phyloP scores from a whole-genome alignment of 805 yeast genomes.

The Sugiyamaella marilandica region DNA sequence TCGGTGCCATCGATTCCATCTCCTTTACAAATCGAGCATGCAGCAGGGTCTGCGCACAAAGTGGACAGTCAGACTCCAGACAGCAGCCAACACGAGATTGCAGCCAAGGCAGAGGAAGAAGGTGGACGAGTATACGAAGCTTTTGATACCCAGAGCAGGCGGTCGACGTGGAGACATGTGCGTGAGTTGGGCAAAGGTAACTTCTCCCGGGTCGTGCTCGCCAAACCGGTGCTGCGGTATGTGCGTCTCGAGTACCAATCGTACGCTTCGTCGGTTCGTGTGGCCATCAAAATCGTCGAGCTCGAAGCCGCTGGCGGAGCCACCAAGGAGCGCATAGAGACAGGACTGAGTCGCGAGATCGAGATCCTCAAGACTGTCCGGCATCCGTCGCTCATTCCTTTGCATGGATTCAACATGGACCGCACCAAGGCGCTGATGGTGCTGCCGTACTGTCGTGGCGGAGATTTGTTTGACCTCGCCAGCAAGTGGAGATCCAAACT shows the following conservation, averaged over 20 bases:
- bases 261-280: conserved; percentile 29
- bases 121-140: conserved; percentile 26
- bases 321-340: conserved; percentile 50
- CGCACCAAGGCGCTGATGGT: conserved; percentile 45
- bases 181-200: conserved; percentile 37
- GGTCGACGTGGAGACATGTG: conserved; percentile 31
- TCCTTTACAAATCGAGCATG: not conserved
- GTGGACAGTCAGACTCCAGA: not conserved
- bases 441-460: conserved; percentile 76
- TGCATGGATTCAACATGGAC: conserved; percentile 41
- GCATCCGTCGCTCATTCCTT: conserved; percentile 67
- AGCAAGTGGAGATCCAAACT: conserved; percentile 41
- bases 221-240: conserved; percentile 25
- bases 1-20: not conserved
- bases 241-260: conserved; percentile 29
- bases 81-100: not conserved
- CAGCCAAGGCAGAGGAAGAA: not conserved
- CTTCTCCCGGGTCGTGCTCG: conserved; percentile 38
- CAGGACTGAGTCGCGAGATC: conserved; percentile 67
- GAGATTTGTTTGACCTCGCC: conserved; percentile 71
- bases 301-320: conserved; percentile 40
- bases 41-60: conserved; percentile 2
- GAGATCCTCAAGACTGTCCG: conserved; percentile 48
- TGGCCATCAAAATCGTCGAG: conserved; percentile 68
- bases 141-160: conserved; percentile 23